Conservation (phyloP, 164 flowering plant species). For the Kingdonia uniflora region DNA sequence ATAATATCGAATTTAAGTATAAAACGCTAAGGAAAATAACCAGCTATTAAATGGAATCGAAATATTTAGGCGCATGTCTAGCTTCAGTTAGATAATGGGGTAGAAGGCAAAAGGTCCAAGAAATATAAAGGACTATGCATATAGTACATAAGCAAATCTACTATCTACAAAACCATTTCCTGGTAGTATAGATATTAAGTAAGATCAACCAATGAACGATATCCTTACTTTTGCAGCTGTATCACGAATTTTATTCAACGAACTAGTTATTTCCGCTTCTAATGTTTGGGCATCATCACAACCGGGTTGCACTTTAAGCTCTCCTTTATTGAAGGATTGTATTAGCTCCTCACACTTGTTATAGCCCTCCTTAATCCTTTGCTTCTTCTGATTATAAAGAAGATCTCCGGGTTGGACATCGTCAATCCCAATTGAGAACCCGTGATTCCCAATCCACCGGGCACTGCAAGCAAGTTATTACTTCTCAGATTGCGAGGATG, state of each 20-base stretch:
- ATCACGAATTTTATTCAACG: slow-evolving; percentile 61
- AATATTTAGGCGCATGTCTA: too few species aligned
- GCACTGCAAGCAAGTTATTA: slow-evolving; percentile 50
- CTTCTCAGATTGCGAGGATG: too few species aligned
- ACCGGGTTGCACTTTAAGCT: slow-evolving; percentile 57
- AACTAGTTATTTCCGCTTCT: slow-evolving; percentile 54
- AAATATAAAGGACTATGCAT: too few species aligned
- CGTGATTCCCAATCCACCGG: slow-evolving; percentile 99
- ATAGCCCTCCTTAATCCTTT: slow-evolving; percentile 38
- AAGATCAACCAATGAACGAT: too few species aligned
- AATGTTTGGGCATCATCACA: slow-evolving; percentile 83
- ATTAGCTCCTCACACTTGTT: slow-evolving; percentile 45
- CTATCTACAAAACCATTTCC: too few species aligned
- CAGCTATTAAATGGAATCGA: too few species aligned
- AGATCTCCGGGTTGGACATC: slow-evolving; percentile 75
- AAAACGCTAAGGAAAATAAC: too few species aligned
- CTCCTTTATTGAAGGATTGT: slow-evolving; percentile 42
- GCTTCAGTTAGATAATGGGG: too few species aligned
- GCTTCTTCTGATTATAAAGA: slow-evolving; percentile 32
- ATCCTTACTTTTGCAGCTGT: slow-evolving; percentile 44
- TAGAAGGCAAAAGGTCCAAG: too few species aligned
- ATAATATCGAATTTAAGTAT: too few species aligned
- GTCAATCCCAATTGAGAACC: slow-evolving; percentile 95
- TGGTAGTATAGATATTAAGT: neutral
- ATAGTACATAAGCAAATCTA: too few species aligned